phyloP scores from a whole-genome alignment of 768 basidiomycete species.

The Hericium rajendrae region DNA sequence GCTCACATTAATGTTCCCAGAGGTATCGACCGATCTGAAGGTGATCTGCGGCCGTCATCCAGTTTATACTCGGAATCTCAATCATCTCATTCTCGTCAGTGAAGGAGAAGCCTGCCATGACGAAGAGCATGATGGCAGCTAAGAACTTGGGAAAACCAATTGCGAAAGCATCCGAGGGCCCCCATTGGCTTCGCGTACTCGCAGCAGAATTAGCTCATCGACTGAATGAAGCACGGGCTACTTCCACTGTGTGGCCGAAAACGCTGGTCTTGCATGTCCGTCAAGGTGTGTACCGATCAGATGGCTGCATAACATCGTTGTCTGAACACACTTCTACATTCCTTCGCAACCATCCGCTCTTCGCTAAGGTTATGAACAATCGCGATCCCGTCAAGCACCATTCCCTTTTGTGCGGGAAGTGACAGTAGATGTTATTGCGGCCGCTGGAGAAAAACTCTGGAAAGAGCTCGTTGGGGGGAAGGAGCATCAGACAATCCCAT shows the following conservation, averaged over 20 bases:
- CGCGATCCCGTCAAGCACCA: slow-evolving; percentile 62
- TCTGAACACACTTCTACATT: too few species aligned
- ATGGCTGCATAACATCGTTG: not conserved
- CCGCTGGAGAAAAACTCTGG: slow-evolving; percentile 75
- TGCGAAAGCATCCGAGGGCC: slow-evolving; percentile 61
- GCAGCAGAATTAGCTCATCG: slow-evolving; percentile 85
- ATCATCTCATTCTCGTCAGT: slow-evolving; percentile 36
- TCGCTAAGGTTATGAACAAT: slow-evolving; percentile 3
- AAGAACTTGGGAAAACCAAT: slow-evolving; percentile 85
- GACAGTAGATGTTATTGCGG: slow-evolving; percentile 66
- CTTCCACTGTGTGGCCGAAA: slow-evolving; percentile 85
- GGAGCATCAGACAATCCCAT: slow-evolving; percentile 25
- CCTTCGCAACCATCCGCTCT: not conserved
- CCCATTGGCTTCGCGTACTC: slow-evolving; percentile 87
- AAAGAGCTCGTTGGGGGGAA: slow-evolving; percentile 63
- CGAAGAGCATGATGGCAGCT: slow-evolving; percentile 93
- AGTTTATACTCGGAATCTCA: not conserved
- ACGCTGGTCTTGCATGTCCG: slow-evolving; percentile 73
- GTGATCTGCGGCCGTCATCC: slow-evolving; percentile 26
- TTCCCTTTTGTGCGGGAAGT: slow-evolving; percentile 78
- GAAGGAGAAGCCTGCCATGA: slow-evolving; percentile 69
- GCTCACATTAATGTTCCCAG: slow-evolving; percentile 23
- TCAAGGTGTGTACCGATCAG: slow-evolving; percentile 38
- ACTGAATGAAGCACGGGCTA: slow-evolving; percentile 67
- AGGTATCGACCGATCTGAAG: slow-evolving; percentile 85